These are phyloP conservation scores for Moesziomyces antarcticus DNA, from an alignment of 1,284 basidiomycete species.

Conservation along the genomic window DNA sequence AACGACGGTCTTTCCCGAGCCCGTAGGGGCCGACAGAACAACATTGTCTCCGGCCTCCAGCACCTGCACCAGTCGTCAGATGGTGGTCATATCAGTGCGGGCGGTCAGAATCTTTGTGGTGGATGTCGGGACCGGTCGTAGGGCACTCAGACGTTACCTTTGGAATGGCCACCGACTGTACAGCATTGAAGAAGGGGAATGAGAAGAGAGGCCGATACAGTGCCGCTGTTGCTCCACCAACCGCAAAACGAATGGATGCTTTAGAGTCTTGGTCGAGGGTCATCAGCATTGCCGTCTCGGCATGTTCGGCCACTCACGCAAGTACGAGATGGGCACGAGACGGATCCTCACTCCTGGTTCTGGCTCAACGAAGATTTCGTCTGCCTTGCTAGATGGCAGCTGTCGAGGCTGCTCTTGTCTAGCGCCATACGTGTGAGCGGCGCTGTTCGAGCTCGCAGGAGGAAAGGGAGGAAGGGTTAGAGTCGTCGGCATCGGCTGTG, in stretches of 20 bases:
- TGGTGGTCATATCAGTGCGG: not conserved
- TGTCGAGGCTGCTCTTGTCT: not conserved
- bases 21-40: conserved; percentile 70
- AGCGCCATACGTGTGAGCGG: not conserved
- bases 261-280: no score
- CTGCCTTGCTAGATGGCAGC: not conserved
- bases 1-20: conserved; percentile 72
- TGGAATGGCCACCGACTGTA: conserved; percentile 85
- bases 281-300: no score
- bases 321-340: conserved; percentile 11
- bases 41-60: conserved; percentile 78
- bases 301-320: conserved; percentile 13
- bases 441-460: not conserved
- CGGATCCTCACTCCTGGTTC: conserved; percentile 20
- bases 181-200: conserved; percentile 87
- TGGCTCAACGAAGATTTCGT: conserved; percentile 14
- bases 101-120: not conserved
- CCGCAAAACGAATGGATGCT: not conserved
- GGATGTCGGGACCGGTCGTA: no score
- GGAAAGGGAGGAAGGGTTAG: not conserved
- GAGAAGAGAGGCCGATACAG: conserved; percentile 82
- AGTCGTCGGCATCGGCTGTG: not conserved
- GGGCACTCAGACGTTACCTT: conserved; percentile 71
- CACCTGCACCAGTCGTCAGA: conserved; percentile 71
- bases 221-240: conserved; percentile 73